Base-by-base conservation (phyloP, 768 basidiomycete species). In the Hysterangium stoloniferum region DNA sequence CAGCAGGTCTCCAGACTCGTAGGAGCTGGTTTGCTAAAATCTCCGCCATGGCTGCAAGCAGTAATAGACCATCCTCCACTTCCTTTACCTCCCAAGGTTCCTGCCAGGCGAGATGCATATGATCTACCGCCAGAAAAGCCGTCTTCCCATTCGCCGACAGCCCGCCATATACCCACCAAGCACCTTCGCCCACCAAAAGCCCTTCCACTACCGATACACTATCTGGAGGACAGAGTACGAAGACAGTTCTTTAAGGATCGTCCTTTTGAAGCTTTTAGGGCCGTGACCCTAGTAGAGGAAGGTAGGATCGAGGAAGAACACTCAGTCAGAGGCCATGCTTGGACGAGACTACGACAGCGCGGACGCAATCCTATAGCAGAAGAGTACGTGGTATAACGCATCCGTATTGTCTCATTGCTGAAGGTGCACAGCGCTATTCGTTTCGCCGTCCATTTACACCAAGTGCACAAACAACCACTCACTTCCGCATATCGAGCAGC, bases 191-290 rank as follows among this genome's bases (percentile, higher is more conserved):
- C 60, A 40, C 60, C 59, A 19, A 62, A 64, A 51, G 45, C 58
- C 4, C 56, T 56, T 24, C 83, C 86, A 0, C 54, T 76, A 41
- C 75, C 77, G 9, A 75, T 98, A 45, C 71, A 72, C 48, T 96
- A 93, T 62, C 52, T 86, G 34, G 91, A 95, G 62, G 96, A 99
- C 64, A 73, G 77, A 54, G 71, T 98, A 52, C 81, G 96, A 31
- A 74, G 80, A 48, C 88, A 89, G 64, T 98, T 99, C 74, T 98
- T 94, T 72, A 72, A 74, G 35, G 96, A 99, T 70, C 94, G 96
- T 64, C 93, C 96, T 6, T 96, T 96, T 61, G 94, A 99, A 68
- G 85, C 91, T 1, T 87, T 94, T 66, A 75, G 94, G 36, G 81
- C 91, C 1, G 72, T 73, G 7, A 81, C 77, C 9, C 64, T 99